Evolutionary conservation across 805 yeast genomes (phyloP).

Genomic region (Saturnispora galanensis): DNA sequence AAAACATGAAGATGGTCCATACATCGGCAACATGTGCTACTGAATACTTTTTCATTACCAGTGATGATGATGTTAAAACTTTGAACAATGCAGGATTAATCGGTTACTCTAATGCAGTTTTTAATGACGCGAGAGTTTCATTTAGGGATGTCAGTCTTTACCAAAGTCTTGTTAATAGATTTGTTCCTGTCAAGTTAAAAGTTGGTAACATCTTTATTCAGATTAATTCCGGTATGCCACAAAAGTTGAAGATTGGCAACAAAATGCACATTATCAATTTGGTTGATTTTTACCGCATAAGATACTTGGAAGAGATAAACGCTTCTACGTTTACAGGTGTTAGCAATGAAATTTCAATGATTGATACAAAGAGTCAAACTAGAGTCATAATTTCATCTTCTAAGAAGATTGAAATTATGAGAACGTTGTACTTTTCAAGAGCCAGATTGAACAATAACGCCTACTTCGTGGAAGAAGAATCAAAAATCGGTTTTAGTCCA

Average conservation of each 20-base stretch:
- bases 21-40: constrained; percentile 1
- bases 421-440: constrained; percentile 59
- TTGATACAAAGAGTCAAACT: constrained; percentile 25
- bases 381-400: constrained; percentile 36
- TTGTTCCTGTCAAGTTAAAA: constrained; percentile 51
- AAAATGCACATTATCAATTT: constrained; percentile 28
- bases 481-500: constrained; percentile 28
- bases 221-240: constrained; percentile 36
- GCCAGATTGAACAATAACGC: constrained; percentile 30
- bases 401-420: constrained; percentile 54
- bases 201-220: constrained; percentile 66
- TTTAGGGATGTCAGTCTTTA: constrained; percentile 44
- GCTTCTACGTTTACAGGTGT: constrained; percentile 37
- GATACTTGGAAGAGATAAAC: constrained; percentile 31
- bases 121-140: constrained; percentile 42
- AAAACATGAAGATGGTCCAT: constrained; percentile 8
- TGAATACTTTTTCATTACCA: constrained; percentile 31
- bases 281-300: constrained; percentile 35
- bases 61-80: constrained; percentile 35
- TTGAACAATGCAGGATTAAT: constrained; percentile 38
- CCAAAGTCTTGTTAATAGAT: constrained; percentile 38
- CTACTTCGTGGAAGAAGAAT: constrained; percentile 22
- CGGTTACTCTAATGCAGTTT: constrained; percentile 31
- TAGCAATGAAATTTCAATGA: constrained; percentile 40
- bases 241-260: constrained; percentile 29